Evolutionary conservation across 2,329 filamentous ascomycete genomes (phyloP).

Genomic region (Fonsecaea multimorphosa): DNA sequence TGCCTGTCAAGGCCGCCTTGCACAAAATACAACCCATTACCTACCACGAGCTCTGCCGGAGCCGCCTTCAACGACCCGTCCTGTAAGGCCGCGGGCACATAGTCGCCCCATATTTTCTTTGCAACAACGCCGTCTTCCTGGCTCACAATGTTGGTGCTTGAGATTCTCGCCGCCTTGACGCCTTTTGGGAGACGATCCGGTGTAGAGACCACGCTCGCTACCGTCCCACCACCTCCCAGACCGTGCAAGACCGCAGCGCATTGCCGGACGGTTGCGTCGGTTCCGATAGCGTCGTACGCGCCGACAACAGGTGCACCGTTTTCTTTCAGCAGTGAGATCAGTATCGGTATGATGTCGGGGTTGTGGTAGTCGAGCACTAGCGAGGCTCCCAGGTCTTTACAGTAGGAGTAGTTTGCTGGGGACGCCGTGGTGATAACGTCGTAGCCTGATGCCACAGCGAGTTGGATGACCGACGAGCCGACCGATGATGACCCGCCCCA

Average conservation of each 20-base stretch:
- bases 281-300: constrained; percentile 29
- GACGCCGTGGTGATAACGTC: constrained; percentile 44
- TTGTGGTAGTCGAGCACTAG: constrained; percentile 53
- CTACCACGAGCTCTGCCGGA: constrained; percentile 5
- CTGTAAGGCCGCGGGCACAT: constrained; percentile 13
- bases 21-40: constrained; percentile 41
- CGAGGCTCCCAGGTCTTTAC: constrained; percentile 52
- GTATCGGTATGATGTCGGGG: constrained; percentile 19
- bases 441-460: constrained; percentile 49
- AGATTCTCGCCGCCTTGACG: constrained; percentile 34
- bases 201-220: constrained; percentile 22
- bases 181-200: constrained; percentile 13
- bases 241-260: constrained; percentile 20
- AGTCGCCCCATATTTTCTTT: constrained; percentile 34
- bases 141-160: constrained; percentile 53
- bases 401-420: constrained; percentile 11
- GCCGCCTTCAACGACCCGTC: neutral
- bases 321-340: constrained; percentile 28
- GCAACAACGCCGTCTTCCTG: constrained; percentile 68
- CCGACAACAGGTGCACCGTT: constrained; percentile 8
- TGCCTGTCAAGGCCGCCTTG: constrained; percentile 47
- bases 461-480: constrained; percentile 51
- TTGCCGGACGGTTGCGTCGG: constrained; percentile 21
- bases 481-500: constrained; percentile 55
- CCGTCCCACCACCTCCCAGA: constrained; percentile 5